Evolutionary conservation across 306 rosid species (phyloP).

Genomic region (Rosa chinensis): DNA sequence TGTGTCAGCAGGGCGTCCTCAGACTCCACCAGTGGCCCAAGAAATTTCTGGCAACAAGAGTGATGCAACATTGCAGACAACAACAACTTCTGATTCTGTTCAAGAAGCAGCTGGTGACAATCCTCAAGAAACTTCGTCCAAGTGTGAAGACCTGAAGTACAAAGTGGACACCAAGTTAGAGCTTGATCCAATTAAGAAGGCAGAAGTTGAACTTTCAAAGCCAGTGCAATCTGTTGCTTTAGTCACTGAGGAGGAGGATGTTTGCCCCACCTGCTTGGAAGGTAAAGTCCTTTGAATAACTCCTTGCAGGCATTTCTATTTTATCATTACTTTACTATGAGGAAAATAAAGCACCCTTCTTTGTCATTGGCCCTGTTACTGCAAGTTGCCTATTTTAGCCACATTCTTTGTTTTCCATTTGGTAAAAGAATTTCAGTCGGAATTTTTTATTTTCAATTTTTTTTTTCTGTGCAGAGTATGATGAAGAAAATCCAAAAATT

Average conservation of each 20-base stretch:
- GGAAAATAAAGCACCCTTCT: not conserved
- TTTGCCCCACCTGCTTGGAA: constrained; percentile 94
- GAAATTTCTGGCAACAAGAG: constrained; percentile 53
- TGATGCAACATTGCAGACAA: constrained; percentile 41
- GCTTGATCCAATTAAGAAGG: constrained; percentile 39
- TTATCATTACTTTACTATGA: not conserved
- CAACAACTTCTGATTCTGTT: constrained; percentile 60
- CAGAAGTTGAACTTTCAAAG: constrained; percentile 71
- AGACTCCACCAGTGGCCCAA: constrained; percentile 53
- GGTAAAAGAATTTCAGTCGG: constrained; percentile 7
- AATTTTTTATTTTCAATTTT: not conserved
- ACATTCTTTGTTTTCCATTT: constrained; percentile 9
- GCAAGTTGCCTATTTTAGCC: constrained; percentile 7
- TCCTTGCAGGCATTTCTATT: not conserved
- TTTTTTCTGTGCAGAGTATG: constrained; percentile 64
- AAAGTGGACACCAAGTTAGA: constrained; percentile 50
- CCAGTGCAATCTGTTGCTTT: constrained; percentile 45
- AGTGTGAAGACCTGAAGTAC: constrained; percentile 60
- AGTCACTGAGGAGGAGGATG: constrained; percentile 70
- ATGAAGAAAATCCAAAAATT: constrained; percentile 75
- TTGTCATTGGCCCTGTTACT: not conserved
- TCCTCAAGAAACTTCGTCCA: constrained; percentile 41
- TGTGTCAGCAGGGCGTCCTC: constrained; percentile 50
- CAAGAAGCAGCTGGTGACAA: constrained; percentile 49
- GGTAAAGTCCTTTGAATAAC: constrained; percentile 48